Conservation (phyloP, 805 yeast species). For the Clavispora phyllophila region DNA sequence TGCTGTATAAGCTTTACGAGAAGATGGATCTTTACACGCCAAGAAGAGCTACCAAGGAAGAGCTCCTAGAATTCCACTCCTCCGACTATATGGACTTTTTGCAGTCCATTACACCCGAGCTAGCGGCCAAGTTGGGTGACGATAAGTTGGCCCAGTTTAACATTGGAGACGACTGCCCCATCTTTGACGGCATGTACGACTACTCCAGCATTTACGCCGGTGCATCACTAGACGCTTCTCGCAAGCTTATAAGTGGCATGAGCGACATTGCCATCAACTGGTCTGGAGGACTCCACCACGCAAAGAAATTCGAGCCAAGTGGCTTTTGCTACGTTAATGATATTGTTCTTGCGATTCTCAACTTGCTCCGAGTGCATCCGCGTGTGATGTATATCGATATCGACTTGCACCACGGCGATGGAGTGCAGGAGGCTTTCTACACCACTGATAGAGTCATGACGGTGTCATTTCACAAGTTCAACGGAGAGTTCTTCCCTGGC, state of each 20-base stretch:
- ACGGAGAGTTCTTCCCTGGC: constrained; percentile 95
- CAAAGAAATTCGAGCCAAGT: constrained; percentile 88
- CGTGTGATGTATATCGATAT: constrained; percentile 91
- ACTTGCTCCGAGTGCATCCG: constrained; percentile 82
- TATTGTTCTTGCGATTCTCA: constrained; percentile 83
- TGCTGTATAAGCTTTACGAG: constrained; percentile 78
- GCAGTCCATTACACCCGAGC: constrained; percentile 72
- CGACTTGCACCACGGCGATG: constrained; percentile 96
- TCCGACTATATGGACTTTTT: constrained; percentile 81
- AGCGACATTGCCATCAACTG: constrained; percentile 94
- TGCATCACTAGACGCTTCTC: constrained; percentile 89
- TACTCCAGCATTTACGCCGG: constrained; percentile 88
- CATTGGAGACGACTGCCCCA: constrained; percentile 92
- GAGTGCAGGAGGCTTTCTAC: constrained; percentile 96
- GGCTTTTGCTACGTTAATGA: constrained; percentile 96
- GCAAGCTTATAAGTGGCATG: constrained; percentile 77
- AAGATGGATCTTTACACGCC: constrained; percentile 88
- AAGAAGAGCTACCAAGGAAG: constrained; percentile 74
- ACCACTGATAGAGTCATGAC: constrained; percentile 96
- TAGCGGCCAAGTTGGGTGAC: constrained; percentile 52
- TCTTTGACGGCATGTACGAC: constrained; percentile 91
- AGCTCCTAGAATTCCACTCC: constrained; percentile 76
- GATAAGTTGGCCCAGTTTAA: constrained; percentile 65
- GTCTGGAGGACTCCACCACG: constrained; percentile 97
- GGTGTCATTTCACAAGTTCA: constrained; percentile 88